Evolutionary conservation across 2,329 filamentous ascomycete genomes (phyloP).

Genomic region (Aureobasidium sp.): DNA sequence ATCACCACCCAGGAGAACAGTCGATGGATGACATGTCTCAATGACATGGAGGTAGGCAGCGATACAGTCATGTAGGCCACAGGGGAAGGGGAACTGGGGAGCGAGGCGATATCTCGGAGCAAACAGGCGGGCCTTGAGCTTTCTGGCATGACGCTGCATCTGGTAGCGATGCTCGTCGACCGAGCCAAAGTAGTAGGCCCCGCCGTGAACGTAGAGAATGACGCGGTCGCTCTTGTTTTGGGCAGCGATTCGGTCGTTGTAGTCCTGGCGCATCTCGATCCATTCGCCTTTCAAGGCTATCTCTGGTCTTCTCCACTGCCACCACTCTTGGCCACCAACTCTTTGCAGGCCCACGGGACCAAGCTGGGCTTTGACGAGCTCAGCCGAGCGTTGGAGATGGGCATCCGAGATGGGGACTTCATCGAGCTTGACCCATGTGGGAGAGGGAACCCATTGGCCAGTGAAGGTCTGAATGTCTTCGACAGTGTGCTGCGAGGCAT

Average conservation of each 20-base stretch:
- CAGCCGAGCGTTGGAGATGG: slow-evolving; percentile 60
- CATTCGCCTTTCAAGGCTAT: slow-evolving; percentile 73
- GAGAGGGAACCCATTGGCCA: slow-evolving; percentile 81
- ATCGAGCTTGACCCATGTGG: slow-evolving; percentile 78
- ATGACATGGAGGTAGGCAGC: slow-evolving; percentile 82
- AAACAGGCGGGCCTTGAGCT: slow-evolving; percentile 83
- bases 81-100: slow-evolving; percentile 93
- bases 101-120: slow-evolving; percentile 79
- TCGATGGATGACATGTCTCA: slow-evolving; percentile 65
- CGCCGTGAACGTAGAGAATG: slow-evolving; percentile 92
- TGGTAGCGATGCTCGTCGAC: slow-evolving; percentile 98
- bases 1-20: slow-evolving; percentile 75
- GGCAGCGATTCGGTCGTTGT: slow-evolving; percentile 60
- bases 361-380: slow-evolving; percentile 64
- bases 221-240: slow-evolving; percentile 59
- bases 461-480: slow-evolving; percentile 93
- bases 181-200: slow-evolving; percentile 91
- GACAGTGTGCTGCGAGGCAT: slow-evolving; percentile 81
- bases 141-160: slow-evolving; percentile 90
- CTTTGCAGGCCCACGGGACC: slow-evolving; percentile 65
- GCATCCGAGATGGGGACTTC: slow-evolving; percentile 57
- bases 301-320: slow-evolving; percentile 73
- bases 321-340: slow-evolving; percentile 79
- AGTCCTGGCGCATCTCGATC: slow-evolving; percentile 90
- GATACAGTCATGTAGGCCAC: slow-evolving; percentile 81